phyloP scores from a whole-genome alignment of 2,329 filamentous ascomycete species.

The Fusarium oligoseptatum region DNA sequence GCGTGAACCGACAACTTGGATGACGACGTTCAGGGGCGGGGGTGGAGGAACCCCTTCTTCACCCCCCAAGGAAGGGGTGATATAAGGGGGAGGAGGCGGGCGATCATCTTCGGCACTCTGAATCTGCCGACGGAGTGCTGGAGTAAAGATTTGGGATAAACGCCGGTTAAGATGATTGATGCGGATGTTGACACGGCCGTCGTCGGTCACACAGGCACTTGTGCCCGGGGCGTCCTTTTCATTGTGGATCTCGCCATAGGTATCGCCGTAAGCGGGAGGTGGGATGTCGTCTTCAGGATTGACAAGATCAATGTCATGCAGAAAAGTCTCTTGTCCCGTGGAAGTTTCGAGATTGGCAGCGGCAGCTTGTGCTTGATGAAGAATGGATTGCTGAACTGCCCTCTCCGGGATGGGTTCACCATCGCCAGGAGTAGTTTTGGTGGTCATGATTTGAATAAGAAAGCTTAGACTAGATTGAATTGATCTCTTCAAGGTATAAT shows the following conservation, averaged over 20 bases:
- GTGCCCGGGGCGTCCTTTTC: background rate
- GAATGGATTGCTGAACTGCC: background rate
- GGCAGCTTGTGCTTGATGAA: background rate
- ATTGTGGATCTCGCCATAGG: background rate
- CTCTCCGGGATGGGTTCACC: background rate
- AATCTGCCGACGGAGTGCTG: slow-evolving; percentile 72
- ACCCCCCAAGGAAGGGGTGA: slow-evolving; percentile 78
- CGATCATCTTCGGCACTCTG: no score
- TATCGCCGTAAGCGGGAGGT: background rate
- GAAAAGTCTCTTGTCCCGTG: background rate
- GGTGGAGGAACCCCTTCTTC: slow-evolving; percentile 69
- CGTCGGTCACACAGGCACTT: slow-evolving; percentile 56
- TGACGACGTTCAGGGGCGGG: slow-evolving; percentile 75
- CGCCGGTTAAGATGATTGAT: slow-evolving; percentile 78
- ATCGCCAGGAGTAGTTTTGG: background rate
- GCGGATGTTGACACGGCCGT: slow-evolving; percentile 84
- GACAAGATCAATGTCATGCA: background rate
- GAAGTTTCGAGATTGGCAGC: background rate
- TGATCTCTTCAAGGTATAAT: background rate
- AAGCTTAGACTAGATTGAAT: background rate
- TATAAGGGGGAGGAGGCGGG: slow-evolving; percentile 72
- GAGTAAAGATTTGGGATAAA: slow-evolving; percentile 76
- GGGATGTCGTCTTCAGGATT: background rate
- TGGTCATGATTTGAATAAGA: background rate
- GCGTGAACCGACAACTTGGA: slow-evolving; percentile 80